Evolutionary conservation across 768 basidiomycete species (phyloP).

Genomic region (Podaxis carcinomalis): DNA sequence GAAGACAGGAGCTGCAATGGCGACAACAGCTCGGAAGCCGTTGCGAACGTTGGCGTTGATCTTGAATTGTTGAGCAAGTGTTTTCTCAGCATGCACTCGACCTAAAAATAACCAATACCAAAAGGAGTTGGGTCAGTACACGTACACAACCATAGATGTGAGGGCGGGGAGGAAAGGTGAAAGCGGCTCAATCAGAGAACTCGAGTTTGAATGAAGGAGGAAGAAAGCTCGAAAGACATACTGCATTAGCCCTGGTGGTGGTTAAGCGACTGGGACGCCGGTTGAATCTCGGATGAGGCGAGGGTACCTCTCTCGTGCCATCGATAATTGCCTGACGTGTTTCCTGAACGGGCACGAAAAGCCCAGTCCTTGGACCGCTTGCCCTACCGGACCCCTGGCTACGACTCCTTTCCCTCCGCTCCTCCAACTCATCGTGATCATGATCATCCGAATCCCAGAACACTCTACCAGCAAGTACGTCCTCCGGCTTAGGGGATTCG

Average conservation of each 20-base stretch:
- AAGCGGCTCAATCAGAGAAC: slow-evolving; percentile 4
- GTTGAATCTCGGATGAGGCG: slow-evolving; percentile 45
- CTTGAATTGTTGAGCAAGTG: slow-evolving; percentile 23
- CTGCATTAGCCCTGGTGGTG: slow-evolving; percentile 17
- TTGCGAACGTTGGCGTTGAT: slow-evolving; percentile 21
- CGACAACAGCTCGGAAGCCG: slow-evolving; percentile 4
- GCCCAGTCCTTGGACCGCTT: slow-evolving; percentile 33
- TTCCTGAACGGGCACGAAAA: slow-evolving; percentile 33
- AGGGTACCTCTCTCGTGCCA: slow-evolving; percentile 40
- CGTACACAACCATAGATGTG: slow-evolving; percentile 1
- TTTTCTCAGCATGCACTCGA: slow-evolving; percentile 31
- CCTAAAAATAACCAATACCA: slow-evolving; percentile 22
- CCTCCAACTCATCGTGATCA: slow-evolving; percentile 29
- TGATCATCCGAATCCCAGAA: slow-evolving; percentile 49
- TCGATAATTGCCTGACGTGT: slow-evolving; percentile 42
- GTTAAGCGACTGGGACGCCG: slow-evolving; percentile 17
- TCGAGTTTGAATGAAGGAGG: slow-evolving; percentile 4
- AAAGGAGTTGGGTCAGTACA: slow-evolving; percentile 15
- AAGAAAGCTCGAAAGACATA: slow-evolving; percentile 16
- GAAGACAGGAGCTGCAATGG: slow-evolving; percentile 7
- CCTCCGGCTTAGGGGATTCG: slow-evolving; percentile 52
- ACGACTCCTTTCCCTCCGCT: slow-evolving; percentile 13
- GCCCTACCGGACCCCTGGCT: slow-evolving; percentile 22
- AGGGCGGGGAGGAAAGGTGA: slow-evolving; percentile 4
- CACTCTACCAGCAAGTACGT: slow-evolving; percentile 61